phyloP scores from a whole-genome alignment of 108 stramenopile species.

The Conticribra guillardii region DNA sequence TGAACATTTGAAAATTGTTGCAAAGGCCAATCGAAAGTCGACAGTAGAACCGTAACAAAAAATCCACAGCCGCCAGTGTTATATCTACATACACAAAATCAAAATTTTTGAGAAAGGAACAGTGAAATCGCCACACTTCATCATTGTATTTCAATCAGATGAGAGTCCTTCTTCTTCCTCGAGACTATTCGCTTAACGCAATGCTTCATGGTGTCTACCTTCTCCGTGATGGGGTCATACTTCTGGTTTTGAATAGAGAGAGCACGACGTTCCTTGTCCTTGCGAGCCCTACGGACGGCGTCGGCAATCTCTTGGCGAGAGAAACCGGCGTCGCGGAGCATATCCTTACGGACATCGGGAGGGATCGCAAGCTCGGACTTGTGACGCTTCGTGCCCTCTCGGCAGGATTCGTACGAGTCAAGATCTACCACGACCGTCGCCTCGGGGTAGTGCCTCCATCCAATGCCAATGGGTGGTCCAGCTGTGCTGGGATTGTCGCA shows the following conservation, averaged over 20 bases:
- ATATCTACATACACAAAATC: too few relatives aligned
- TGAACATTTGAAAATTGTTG: too few relatives aligned
- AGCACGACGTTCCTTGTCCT: slow-evolving; percentile 10
- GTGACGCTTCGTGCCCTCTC: slow-evolving; percentile 1
- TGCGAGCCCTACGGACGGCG: slow-evolving; percentile 9
- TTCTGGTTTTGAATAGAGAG: slow-evolving; percentile 22
- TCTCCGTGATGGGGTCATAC: slow-evolving; percentile 10
- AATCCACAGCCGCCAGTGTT: too few relatives aligned
- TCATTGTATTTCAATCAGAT: neutral
- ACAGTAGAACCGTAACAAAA: too few relatives aligned
- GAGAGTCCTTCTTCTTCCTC: neutral
- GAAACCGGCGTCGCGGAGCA: slow-evolving; percentile 19
- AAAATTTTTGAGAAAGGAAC: too few relatives aligned
- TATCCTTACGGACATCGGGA: slow-evolving; percentile 6
- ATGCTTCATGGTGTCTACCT: slow-evolving; percentile 5
- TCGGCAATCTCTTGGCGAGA: slow-evolving; percentile 12
- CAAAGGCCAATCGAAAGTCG: too few relatives aligned
- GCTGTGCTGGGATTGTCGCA: slow-evolving; percentile 56
- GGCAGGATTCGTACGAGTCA: slow-evolving; percentile 44
- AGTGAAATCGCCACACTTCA: too few relatives aligned
- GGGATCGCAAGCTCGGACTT: slow-evolving; percentile 20
- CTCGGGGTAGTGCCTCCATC: slow-evolving; percentile 47
- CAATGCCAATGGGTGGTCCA: slow-evolving; percentile 60
- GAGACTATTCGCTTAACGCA: neutral
- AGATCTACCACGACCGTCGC: slow-evolving; percentile 29